Conservation (phyloP, 305 asterid species). For the Salvia sclarea region DNA sequence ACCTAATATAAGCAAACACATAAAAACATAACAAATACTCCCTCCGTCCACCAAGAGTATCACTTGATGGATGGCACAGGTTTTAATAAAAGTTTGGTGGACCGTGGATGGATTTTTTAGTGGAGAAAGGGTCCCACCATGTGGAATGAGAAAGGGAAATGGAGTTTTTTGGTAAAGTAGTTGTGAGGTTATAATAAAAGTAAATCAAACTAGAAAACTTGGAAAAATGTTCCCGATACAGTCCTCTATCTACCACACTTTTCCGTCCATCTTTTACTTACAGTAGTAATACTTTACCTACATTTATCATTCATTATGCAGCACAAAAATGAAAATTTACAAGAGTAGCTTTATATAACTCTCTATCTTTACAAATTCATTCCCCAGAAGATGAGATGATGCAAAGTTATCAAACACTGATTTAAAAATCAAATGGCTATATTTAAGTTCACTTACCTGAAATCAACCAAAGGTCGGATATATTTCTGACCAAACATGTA, state of each 20-base stretch:
- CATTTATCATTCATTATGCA: neutral
- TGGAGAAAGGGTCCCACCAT: too few relatives aligned
- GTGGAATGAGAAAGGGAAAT: too few relatives aligned
- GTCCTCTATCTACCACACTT: neutral
- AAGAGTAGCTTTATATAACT: neutral
- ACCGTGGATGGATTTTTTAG: too few relatives aligned
- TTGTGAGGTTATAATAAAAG: neutral
- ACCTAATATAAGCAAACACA: too few relatives aligned
- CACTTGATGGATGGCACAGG: too few relatives aligned
- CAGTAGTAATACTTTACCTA: conserved; percentile 1
- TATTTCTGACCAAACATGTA: conserved; percentile 81
- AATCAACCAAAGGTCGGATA: conserved; percentile 71
- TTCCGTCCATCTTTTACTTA: neutral
- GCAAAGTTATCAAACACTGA: neutral
- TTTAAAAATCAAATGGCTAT: too few relatives aligned
- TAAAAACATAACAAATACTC: too few relatives aligned
- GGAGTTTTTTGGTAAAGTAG: too few relatives aligned
- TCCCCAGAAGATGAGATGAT: neutral
- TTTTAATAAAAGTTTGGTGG: too few relatives aligned
- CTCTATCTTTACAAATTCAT: neutral
- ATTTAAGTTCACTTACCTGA: conserved; percentile 56
- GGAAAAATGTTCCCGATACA: neutral
- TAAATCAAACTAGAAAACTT: conserved; percentile 25
- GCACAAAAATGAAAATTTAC: neutral
- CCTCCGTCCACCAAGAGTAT: too few relatives aligned